These are phyloP conservation scores for Aspergillus carlsbadensis DNA, from an alignment of 495 filamentous ascomycete genomes.

Conservation along the genomic window DNA sequence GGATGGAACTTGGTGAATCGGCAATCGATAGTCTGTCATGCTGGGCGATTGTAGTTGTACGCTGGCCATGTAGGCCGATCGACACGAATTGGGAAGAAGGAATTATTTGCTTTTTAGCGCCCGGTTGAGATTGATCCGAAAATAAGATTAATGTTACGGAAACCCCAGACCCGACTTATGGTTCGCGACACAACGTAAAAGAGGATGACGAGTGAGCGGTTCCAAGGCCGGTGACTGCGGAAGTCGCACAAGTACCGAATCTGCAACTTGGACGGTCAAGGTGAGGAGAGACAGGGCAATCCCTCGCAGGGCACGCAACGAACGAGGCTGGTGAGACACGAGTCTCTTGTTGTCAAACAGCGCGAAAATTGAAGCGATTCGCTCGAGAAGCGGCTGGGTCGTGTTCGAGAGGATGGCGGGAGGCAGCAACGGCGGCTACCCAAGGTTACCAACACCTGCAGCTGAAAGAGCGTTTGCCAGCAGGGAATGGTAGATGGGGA, in stretches of 20 bases:
- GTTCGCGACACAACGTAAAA: not conserved
- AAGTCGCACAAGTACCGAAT: slow-evolving; percentile 2
- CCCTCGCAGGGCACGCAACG: slow-evolving; percentile 3
- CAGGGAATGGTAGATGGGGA: not conserved
- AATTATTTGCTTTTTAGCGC: slow-evolving; percentile 4
- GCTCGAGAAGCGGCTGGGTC: not conserved
- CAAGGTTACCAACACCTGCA: not conserved
- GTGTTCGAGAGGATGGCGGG: not conserved
- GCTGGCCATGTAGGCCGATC: slow-evolving; percentile 28
- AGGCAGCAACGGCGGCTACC: not conserved
- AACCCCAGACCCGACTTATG: not conserved
- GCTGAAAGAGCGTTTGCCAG: not conserved
- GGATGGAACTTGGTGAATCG: slow-evolving; percentile 36
- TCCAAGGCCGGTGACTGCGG: not conserved
- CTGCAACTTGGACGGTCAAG: not conserved
- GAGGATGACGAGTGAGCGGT: not conserved
- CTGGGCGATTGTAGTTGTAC: slow-evolving; percentile 30
- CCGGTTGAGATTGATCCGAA: not conserved
- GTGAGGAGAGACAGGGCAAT: not conserved
- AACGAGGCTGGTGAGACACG: not conserved
- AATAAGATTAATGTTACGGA: not conserved
- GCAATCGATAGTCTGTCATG: slow-evolving; percentile 47
- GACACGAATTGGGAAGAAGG: not conserved
- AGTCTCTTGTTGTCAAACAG: not conserved
- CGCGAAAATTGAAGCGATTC: slow-evolving; percentile 2